Evolutionary conservation across 2,329 filamentous ascomycete genomes (phyloP).

Genomic region (Exserohilum turcica): DNA sequence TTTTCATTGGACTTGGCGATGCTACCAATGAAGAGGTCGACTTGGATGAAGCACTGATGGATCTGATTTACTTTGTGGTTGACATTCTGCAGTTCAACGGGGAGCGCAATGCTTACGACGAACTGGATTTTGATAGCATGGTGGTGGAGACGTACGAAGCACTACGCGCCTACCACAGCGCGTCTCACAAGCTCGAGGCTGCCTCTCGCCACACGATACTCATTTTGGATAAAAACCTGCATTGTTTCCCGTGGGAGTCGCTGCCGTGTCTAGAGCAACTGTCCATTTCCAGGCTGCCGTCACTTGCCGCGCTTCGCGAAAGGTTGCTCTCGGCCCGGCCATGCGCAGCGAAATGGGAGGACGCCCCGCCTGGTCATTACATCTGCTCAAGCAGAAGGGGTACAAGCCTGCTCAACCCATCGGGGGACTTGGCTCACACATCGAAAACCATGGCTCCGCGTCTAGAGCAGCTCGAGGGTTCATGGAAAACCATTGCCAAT

Average conservation of each 20-base stretch:
- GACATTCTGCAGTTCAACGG: conserved; percentile 97
- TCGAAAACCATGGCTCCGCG: conserved; percentile 73
- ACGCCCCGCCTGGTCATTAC: conserved; percentile 47
- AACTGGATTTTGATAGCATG: conserved; percentile 94
- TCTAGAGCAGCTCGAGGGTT: conserved; percentile 57
- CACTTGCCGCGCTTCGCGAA: conserved; percentile 78
- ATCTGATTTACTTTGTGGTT: conserved; percentile 93
- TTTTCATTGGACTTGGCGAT: conserved; percentile 86
- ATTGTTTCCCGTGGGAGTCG: conserved; percentile 95
- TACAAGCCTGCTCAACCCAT: conserved; percentile 88
- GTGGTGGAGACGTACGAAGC: conserved; percentile 86
- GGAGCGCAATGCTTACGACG: conserved; percentile 94
- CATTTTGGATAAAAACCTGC: conserved; percentile 87
- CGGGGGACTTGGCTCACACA: conserved; percentile 79
- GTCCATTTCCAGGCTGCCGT: conserved; percentile 86
- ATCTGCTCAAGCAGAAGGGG: conserved; percentile 60
- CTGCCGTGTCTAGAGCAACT: conserved; percentile 80
- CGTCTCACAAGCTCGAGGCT: conserved; percentile 45
- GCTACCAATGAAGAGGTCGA: conserved; percentile 70
- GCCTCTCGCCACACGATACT: conserved; percentile 74
- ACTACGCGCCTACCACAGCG: conserved; percentile 74
- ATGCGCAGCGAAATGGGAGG: conserved; percentile 10
- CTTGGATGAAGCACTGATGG: conserved; percentile 86
- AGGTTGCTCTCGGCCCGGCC: conserved; percentile 65
- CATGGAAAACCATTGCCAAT: conserved; percentile 72